Conservation (phyloP, 371 early-diverging fungal genomes). For the Blyttiomyces sp. region DNA sequence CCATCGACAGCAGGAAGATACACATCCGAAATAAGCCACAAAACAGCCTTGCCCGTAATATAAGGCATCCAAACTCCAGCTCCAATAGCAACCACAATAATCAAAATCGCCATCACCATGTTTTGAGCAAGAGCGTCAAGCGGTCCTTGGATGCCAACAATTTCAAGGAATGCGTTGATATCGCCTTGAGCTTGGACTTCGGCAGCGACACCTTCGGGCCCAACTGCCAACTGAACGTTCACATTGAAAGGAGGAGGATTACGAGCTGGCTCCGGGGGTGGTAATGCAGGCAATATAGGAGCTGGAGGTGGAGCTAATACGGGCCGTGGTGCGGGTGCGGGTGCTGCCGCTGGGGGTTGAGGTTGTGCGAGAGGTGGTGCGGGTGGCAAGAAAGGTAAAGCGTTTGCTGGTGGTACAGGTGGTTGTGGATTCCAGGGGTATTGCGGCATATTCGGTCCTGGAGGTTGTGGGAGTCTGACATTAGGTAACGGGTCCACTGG, state of each 20-base stretch:
- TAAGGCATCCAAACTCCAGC: constrained; percentile 75
- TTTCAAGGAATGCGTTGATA: constrained; percentile 58
- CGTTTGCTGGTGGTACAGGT: too few species aligned
- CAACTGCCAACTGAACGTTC: constrained; percentile 20
- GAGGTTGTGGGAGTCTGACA: too few species aligned
- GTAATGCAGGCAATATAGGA: neutral
- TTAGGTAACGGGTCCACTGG: too few species aligned
- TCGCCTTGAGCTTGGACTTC: constrained; percentile 30
- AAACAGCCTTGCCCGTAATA: constrained; percentile 53
- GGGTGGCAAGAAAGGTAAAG: too few species aligned
- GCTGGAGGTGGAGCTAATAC: neutral
- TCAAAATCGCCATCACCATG: constrained; percentile 67
- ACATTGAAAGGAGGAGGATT: constrained; percentile 5
- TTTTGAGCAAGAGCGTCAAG: constrained; percentile 72
- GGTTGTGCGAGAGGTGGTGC: too few species aligned
- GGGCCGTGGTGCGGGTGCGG: neutral
- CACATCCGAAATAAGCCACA: constrained; percentile 30
- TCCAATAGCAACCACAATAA: constrained; percentile 69
- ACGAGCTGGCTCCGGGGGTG: neutral
- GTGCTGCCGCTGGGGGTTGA: neutral
- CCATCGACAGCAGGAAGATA: constrained; percentile 26
- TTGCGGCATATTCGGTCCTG: too few species aligned
- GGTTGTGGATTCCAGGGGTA: too few species aligned
- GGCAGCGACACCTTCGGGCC: constrained; percentile 22
- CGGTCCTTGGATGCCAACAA: constrained; percentile 86